Conservation (phyloP, 805 yeast genomes). For the Cyberlindnera maclurae region DNA sequence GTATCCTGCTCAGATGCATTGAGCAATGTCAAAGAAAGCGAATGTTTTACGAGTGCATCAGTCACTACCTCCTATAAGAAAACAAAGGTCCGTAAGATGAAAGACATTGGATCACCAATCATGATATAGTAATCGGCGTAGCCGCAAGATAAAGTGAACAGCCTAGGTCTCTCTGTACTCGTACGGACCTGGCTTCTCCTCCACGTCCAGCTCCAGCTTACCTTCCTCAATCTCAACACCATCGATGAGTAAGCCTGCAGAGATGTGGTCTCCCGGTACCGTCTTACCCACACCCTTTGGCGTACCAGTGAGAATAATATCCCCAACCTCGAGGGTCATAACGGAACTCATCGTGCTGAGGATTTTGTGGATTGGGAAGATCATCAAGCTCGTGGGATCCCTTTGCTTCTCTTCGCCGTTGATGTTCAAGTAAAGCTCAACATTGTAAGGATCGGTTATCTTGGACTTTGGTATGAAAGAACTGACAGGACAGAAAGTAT, state of each 20-base stretch:
- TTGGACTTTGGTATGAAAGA: slow-evolving; percentile 55
- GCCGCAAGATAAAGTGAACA: neutral
- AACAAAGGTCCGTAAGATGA: too few species aligned
- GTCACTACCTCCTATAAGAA: too few species aligned
- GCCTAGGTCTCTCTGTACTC: slow-evolving; percentile 36
- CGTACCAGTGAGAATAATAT: slow-evolving; percentile 88
- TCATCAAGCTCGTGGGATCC: slow-evolving; percentile 76
- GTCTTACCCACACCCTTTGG: slow-evolving; percentile 95
- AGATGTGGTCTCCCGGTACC: slow-evolving; percentile 68
- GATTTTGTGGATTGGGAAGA: slow-evolving; percentile 78
- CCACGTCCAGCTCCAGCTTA: slow-evolving; percentile 28
- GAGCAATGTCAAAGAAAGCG: too few species aligned
- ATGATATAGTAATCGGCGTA: too few species aligned
- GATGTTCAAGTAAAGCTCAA: slow-evolving; percentile 52
- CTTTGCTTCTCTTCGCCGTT: slow-evolving; percentile 67
- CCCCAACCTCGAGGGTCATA: slow-evolving; percentile 89
- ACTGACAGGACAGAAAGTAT: slow-evolving; percentile 89
- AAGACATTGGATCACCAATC: too few species aligned
- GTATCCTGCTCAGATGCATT: too few species aligned
- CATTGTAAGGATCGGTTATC: slow-evolving; percentile 71
- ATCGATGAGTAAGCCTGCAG: slow-evolving; percentile 51
- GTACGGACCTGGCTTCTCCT: slow-evolving; percentile 53
- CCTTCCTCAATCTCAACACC: slow-evolving; percentile 49
- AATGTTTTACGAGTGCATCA: too few species aligned
- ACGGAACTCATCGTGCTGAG: slow-evolving; percentile 75